Evolutionary conservation across 2,329 filamentous ascomycete genomes (phyloP).

Genomic region (Trichothecium roseum): DNA sequence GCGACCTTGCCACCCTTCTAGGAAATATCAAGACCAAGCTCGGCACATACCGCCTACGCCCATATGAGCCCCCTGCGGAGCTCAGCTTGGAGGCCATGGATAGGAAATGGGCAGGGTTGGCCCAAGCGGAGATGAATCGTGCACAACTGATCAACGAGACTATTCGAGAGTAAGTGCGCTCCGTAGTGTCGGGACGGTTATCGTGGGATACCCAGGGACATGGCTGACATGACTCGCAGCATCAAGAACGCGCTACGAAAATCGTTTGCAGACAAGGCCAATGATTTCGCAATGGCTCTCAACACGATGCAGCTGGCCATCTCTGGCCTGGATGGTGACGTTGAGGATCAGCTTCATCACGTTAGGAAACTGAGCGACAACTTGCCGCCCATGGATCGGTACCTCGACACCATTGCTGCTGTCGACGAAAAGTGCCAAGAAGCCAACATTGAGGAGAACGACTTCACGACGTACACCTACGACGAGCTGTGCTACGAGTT

Average conservation of each 20-base stretch:
- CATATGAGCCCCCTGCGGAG: constrained; percentile 82
- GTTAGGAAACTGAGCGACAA: constrained; percentile 78
- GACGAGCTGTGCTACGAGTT: constrained; percentile 94
- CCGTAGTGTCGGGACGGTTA: background rate
- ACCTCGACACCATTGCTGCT: constrained; percentile 75
- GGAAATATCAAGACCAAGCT: constrained; percentile 99
- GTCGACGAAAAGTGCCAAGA: constrained; percentile 85
- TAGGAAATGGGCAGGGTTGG: constrained; percentile 66
- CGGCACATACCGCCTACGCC: constrained; percentile 81
- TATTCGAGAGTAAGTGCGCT: constrained; percentile 69
- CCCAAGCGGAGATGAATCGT: constrained; percentile 75
- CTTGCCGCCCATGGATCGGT: constrained; percentile 80
- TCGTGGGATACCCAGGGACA: no score
- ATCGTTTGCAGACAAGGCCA: constrained; percentile 94
- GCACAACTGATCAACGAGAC: constrained; percentile 97
- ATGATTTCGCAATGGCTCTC: constrained; percentile 90
- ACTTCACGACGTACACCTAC: constrained; percentile 98
- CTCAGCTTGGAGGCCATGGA: constrained; percentile 76
- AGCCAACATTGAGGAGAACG: constrained; percentile 98
- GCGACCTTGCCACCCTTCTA: constrained; percentile 80
- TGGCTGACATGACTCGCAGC: constrained; percentile 29
- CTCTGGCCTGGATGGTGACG: constrained; percentile 91
- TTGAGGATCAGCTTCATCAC: constrained; percentile 87
- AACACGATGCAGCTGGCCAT: constrained; percentile 93
- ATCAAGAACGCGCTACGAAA: constrained; percentile 93